Percentiles rank a stretch among this genome's conserved stretches.
These are phyloP conservation scores for Cunninghamia lanceolata DNA, from an alignment of 75 land plant species.

Conservation along the genomic window DNA sequence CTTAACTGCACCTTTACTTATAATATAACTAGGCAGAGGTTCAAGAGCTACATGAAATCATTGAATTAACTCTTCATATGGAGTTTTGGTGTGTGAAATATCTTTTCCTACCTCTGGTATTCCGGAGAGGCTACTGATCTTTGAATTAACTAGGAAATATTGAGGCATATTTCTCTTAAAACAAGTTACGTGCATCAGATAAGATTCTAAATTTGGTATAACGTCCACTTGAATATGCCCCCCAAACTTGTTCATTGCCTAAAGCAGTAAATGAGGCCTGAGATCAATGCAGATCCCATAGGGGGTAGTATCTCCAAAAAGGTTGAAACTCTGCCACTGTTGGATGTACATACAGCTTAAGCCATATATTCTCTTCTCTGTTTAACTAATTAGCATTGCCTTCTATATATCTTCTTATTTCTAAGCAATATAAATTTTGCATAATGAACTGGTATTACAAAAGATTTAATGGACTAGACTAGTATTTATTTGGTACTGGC, in stretches of 20 bases:
- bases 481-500: not conserved
- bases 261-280: not conserved
- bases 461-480: not conserved
- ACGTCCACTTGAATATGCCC: not conserved
- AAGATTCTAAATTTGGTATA: not conserved
- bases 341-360: not conserved
- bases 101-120: too few species aligned
- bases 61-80: too few species aligned
- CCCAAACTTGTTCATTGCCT: not conserved
- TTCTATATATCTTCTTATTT: not conserved
- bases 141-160: too few species aligned
- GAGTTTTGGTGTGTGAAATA: too few species aligned
- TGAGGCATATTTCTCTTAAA: not conserved
- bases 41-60: too few species aligned
- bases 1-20: too few species aligned
- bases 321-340: not conserved
- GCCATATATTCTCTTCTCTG: not conserved
- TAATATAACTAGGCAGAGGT: too few species aligned
- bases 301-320: not conserved
- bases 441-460: not conserved
- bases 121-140: too few species aligned
- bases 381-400: not conserved
- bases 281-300: not conserved
- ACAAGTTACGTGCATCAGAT: not conserved
- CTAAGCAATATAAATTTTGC: not conserved